Conservation (phyloP, 1,284 basidiomycete species). For the Trichosporon sp. region DNA sequence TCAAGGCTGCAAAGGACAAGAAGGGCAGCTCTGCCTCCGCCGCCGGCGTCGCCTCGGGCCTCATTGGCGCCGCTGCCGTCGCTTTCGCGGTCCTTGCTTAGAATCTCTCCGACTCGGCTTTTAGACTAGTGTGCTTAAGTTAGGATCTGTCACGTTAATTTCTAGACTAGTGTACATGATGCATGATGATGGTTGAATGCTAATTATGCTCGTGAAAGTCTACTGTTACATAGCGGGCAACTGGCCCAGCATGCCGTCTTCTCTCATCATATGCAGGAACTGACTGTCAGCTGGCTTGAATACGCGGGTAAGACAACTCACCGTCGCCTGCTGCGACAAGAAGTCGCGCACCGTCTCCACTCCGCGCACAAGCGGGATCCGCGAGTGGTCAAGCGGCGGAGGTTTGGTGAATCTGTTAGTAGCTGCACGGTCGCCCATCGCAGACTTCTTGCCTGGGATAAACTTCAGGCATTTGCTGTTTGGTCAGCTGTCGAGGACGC, state of each 20-base stretch:
- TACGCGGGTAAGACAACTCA: constrained; percentile 21
- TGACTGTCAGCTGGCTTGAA: not conserved
- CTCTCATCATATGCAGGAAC: constrained; percentile 30
- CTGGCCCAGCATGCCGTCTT: constrained; percentile 31
- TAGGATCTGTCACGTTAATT: not conserved
- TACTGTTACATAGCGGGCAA: constrained; percentile 5
- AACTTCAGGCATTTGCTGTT: constrained; percentile 56
- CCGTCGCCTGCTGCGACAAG: constrained; percentile 31
- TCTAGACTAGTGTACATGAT: not conserved
- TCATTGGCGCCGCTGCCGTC: not conserved
- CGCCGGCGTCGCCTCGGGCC: not conserved
- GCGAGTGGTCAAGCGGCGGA: constrained; percentile 24
- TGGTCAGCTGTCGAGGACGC: not conserved
- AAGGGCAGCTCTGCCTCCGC: not conserved
- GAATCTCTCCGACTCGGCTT: too few relatives aligned
- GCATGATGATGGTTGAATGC: constrained; percentile 5
- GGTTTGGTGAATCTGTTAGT: constrained; percentile 42
- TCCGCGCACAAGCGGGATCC: constrained; percentile 31
- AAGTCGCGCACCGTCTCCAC: constrained; percentile 39
- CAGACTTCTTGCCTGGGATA: constrained; percentile 74
- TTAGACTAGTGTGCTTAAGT: too few relatives aligned
- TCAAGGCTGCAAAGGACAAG: not conserved
- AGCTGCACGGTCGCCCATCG: constrained; percentile 73
- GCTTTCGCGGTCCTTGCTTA: not conserved
- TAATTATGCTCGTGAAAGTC: not conserved